phyloP scores from a whole-genome alignment of 768 basidiomycete genomes.

The Dacryopinax primogenitus region DNA sequence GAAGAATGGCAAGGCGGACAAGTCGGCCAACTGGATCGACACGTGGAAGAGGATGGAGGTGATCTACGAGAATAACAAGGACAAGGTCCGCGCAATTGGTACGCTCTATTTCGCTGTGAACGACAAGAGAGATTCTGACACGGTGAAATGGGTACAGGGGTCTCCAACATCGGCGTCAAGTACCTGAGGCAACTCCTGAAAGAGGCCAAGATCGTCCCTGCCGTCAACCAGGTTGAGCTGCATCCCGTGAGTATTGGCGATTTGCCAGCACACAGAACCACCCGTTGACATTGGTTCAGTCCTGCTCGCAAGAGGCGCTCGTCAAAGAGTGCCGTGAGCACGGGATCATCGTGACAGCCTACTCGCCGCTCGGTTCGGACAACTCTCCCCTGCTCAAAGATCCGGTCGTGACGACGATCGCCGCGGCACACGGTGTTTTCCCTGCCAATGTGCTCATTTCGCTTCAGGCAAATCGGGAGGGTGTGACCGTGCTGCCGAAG shows the following conservation, averaged over 20 bases:
- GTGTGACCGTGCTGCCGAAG: slow-evolving; percentile 58
- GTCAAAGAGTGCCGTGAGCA: slow-evolving; percentile 47
- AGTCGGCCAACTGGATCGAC: slow-evolving; percentile 56
- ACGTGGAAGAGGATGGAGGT: slow-evolving; percentile 72
- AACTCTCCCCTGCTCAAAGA: slow-evolving; percentile 54
- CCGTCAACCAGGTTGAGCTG: slow-evolving; percentile 68
- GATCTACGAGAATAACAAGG: slow-evolving; percentile 47
- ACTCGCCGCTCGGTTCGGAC: slow-evolving; percentile 63
- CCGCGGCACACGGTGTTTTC: slow-evolving; percentile 42
- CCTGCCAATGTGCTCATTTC: slow-evolving; percentile 39
- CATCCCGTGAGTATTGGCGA: slow-evolving; percentile 40
- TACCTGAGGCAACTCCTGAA: slow-evolving; percentile 51
- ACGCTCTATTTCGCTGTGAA: slow-evolving; percentile 18
- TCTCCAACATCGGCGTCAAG: slow-evolving; percentile 58
- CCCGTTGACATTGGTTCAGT: slow-evolving; percentile 26
- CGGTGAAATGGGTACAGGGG: slow-evolving; percentile 32
- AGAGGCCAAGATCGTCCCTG: slow-evolving; percentile 40
- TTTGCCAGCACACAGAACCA: background rate
- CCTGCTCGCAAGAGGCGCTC: slow-evolving; percentile 54
- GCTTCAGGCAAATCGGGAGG: slow-evolving; percentile 54
- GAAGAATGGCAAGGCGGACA: slow-evolving; percentile 40
- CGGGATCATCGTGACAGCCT: slow-evolving; percentile 61
- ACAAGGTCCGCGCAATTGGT: slow-evolving; percentile 70
- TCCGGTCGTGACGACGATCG: slow-evolving; percentile 46
- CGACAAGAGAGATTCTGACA: slow-evolving; percentile 12